Percentiles rank a stretch among this genome's conserved stretches.
phyloP scores from a whole-genome alignment of 2,329 filamentous ascomycete genomes.

The Pseudocercospora fuligena region DNA sequence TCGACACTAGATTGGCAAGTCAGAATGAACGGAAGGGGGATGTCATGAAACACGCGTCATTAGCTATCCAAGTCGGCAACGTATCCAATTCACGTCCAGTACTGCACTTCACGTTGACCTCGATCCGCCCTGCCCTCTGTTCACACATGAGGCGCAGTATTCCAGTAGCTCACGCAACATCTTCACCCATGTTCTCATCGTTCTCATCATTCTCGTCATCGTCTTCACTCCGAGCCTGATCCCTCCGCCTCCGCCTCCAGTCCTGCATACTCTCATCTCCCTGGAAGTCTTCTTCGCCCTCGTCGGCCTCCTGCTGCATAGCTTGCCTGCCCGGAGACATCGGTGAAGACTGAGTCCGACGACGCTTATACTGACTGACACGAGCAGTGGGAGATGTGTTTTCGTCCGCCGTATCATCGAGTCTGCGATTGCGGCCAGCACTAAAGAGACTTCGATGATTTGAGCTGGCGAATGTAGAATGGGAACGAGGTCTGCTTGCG shows the following conservation, averaged over 20 bases:
- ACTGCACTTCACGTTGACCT: too few relatives aligned
- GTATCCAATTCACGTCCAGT: too few relatives aligned
- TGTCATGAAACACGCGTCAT: too few relatives aligned
- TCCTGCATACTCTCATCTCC: not conserved
- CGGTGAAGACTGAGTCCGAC: not conserved
- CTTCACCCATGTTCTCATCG: not conserved
- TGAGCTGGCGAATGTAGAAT: not conserved
- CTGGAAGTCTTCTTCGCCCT: constrained; percentile 4
- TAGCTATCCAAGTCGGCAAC: too few relatives aligned
- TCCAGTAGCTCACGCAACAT: too few relatives aligned
- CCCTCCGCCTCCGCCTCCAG: not conserved
- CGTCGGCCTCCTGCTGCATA: not conserved
- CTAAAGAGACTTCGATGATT: not conserved
- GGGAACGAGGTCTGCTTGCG: not conserved
- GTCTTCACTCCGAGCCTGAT: not conserved
- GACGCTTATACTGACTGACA: not conserved
- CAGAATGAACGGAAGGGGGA: too few relatives aligned
- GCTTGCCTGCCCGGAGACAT: not conserved
- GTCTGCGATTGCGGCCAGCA: not conserved
- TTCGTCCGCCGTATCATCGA: not conserved
- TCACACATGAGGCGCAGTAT: too few relatives aligned
- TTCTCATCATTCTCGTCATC: not conserved
- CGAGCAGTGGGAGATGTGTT: not conserved
- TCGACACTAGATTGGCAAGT: too few relatives aligned
- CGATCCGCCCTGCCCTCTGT: too few relatives aligned